Conservation (phyloP, 192 early-diverging fungal genomes). For the Backusella circina region DNA sequence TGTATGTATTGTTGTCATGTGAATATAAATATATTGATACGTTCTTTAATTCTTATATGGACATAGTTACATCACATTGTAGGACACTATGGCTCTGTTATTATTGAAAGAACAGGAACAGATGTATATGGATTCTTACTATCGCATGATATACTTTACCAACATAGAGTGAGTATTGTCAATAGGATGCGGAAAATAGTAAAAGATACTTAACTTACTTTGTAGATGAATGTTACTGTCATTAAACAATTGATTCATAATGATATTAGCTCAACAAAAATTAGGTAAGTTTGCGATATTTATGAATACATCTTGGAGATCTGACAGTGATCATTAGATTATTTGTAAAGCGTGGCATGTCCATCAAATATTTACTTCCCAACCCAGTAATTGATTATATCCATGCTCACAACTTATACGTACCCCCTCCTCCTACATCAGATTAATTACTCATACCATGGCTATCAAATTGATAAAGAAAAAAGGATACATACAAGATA, state of each 20-base stretch:
- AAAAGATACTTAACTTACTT: not conserved
- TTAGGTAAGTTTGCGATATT: conserved; percentile 48
- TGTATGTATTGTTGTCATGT: conserved; percentile 58
- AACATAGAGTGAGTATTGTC: conserved; percentile 65
- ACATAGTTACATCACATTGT: conserved; percentile 71
- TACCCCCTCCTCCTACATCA: not conserved
- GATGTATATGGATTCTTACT: conserved; percentile 94
- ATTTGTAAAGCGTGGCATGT: conserved; percentile 92
- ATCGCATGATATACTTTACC: conserved; percentile 85
- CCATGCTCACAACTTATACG: conserved; percentile 71
- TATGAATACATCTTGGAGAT: not conserved
- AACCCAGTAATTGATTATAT: conserved; percentile 94
- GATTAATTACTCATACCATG: not conserved
- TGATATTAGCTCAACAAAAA: conserved; percentile 97
- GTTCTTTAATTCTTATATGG: not conserved
- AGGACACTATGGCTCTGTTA: conserved; percentile 87
- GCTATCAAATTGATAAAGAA: not conserved
- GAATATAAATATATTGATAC: not conserved
- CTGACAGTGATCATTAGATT: conserved; percentile 30
- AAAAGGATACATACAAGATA: not conserved
- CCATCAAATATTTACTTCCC: conserved; percentile 92
- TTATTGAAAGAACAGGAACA: conserved; percentile 94
- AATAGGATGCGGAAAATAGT: not conserved
- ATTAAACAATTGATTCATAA: conserved; percentile 97
- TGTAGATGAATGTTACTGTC: conserved; percentile 84